Evolutionary conservation across 2,329 filamentous ascomycete species (phyloP).

Genomic region (Penicillium sp.): DNA sequence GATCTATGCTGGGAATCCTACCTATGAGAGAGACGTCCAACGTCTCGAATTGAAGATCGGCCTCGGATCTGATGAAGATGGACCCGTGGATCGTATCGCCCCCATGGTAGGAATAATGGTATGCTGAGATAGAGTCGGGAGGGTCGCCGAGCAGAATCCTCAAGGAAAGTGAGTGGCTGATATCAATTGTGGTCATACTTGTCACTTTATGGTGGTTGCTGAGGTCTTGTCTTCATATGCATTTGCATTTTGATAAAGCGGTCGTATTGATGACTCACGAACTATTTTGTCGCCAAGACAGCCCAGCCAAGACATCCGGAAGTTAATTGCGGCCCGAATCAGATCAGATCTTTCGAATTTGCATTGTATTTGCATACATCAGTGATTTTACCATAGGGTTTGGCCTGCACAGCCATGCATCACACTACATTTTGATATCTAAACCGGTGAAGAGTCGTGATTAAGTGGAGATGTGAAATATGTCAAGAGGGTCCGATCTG

Average conservation of each 20-base stretch:
- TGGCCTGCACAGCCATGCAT: too few relatives aligned
- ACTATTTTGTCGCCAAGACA: too few relatives aligned
- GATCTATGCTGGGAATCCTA: background rate
- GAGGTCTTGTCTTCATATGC: background rate
- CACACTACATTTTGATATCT: too few relatives aligned
- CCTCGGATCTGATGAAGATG: background rate
- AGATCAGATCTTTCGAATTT: too few relatives aligned
- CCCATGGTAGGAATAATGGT: background rate
- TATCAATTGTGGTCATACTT: background rate
- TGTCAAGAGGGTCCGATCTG: too few relatives aligned
- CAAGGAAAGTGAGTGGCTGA: background rate
- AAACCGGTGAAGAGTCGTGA: too few relatives aligned
- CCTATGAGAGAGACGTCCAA: background rate
- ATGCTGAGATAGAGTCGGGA: background rate
- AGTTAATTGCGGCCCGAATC: background rate
- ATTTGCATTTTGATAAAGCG: too few relatives aligned
- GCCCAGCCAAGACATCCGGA: background rate
- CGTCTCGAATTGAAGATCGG: background rate
- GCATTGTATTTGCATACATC: too few relatives aligned
- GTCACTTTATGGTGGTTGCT: background rate
- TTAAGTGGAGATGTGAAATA: too few relatives aligned
- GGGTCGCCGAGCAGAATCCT: background rate
- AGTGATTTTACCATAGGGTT: too few relatives aligned
- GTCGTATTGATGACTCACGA: background rate
- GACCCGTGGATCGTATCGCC: background rate